Base-by-base conservation (phyloP, 371 early-diverging fungal species). In the Actinomortierella wolfii region DNA sequence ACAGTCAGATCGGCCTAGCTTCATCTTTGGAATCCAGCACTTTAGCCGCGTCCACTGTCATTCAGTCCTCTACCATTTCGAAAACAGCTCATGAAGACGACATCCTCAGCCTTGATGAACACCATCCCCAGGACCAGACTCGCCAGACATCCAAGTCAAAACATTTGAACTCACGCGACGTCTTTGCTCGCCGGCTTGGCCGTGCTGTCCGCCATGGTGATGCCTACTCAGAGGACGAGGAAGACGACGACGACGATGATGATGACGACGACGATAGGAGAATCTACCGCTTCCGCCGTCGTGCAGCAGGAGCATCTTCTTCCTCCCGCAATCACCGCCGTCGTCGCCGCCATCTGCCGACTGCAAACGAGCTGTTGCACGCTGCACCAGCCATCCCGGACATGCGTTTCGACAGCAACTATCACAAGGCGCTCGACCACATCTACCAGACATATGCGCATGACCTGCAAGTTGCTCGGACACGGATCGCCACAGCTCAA, bases 341-440 rank as follows among this genome's bases (percentile, higher is more conserved):
- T 20, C 41, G 54, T 7, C 49, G 58, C 51, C 71, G 71, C 7
- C 45, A 67, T 28, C 55, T 67, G 9, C 42, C 55, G 4, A 62
- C 74, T 0, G 74, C 74, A 8, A 62, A 67, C 0, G 67, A 73
- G 45, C 51, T 73, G 20, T 51, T 73, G 24, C 60, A 62, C 2
- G 57, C 56, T 39, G 67, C 74, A n/a, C 74, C 74, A 1, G 24
- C 74, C 2, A 54, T 73, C 28, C 74, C 74, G 1, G 74, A 73
- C 54, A 17, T 67, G 63, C 41, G 74, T 40, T 73, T 73, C 57
- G 74, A 73, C 25, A 44, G 47, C 60, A 73, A 73, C 57, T 73
- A 63, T 40, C 39, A 66, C 17, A 73, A 73, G 46, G 74, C 74
- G 1, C 60, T 73, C 29, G 63, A 62, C 48, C 74, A 73, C 23